Base-by-base conservation (phyloP, 139 green algal genomes). In the Diplosphaera chodatii region DNA sequence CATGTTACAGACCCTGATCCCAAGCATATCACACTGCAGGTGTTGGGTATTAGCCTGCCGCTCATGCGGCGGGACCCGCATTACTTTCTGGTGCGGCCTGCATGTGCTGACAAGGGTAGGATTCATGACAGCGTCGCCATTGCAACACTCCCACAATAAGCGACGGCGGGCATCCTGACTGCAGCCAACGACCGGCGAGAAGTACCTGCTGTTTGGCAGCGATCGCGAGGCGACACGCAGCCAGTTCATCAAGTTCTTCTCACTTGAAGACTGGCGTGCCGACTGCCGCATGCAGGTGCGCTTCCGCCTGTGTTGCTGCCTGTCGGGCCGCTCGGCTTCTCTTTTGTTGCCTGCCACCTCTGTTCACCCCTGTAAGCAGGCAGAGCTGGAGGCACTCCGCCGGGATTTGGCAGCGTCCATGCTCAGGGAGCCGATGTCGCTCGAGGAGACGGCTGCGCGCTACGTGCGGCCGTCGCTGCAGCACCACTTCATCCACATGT, bases 241-340 rank as follows among this genome's bases (percentile, higher is more conserved):
- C 1, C 80, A 89, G 64, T 89, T 89, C 55, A 18, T 78, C 13
- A 56, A 73, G 1, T 86, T 90, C 55, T 90, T 90, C 72, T 82
- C 71, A 18, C 21, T 79, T 27, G 31, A 81, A 55, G 85, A 90
- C 68, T 90, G 83, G 85, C 30, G 71, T n/a, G 85, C 85, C 22
- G 69, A 87, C 75, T 32, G 68, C 55, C 55, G 41, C 5, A 63
- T 89, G 34, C 70, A 87, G 63, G 81, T 75, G 10, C 63, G 37
- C 30, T n/a, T n/a, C n/a, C n/a, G n/a, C n/a, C n/a, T n/a, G n/a
- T n/a, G n/a, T n/a, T n/a, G n/a, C n/a, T n/a, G n/a, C n/a, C n/a
- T n/a, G n/a, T n/a, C n/a, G n/a, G n/a, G n/a, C n/a, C n/a, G n/a
- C n/a, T n/a, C n/a, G n/a, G n/a, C n/a, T n/a, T n/a, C n/a, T n/a